These are phyloP conservation scores for Aspergillus funiculosus DNA, from an alignment of 495 filamentous ascomycete species.

Conservation along the genomic window DNA sequence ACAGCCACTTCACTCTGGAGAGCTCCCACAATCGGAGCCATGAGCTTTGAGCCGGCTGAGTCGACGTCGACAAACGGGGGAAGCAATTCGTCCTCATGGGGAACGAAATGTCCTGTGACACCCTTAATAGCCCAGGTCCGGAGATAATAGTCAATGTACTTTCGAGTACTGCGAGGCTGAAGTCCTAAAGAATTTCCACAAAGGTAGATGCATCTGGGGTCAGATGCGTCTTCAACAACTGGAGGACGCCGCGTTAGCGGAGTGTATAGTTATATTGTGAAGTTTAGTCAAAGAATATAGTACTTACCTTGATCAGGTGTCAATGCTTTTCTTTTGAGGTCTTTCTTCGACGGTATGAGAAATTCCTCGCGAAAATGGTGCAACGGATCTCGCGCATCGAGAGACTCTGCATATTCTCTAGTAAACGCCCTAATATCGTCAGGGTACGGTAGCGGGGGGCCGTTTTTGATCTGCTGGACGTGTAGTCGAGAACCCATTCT, in stretches of 20 bases:
- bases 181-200: conserved; percentile 96
- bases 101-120: conserved; percentile 88
- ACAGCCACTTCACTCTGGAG: conserved; percentile 73
- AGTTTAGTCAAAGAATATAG: conserved; percentile 3
- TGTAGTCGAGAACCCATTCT: conserved; percentile 29
- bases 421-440: conserved; percentile 39
- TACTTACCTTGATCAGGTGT: conserved; percentile 33
- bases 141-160: conserved; percentile 72
- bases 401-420: conserved; percentile 52
- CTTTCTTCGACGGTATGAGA: conserved; percentile 72
- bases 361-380: conserved; percentile 68
- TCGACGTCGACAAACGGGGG: conserved; percentile 80
- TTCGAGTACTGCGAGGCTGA: conserved; percentile 67
- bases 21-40: conserved; percentile 85
- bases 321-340: conserved; percentile 63
- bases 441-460: conserved; percentile 30
- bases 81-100: conserved; percentile 67
- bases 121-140: conserved; percentile 85
- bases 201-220: conserved; percentile 66
- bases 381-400: conserved; percentile 68
- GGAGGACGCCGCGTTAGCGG: conserved; percentile 2
- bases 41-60: conserved; percentile 60
- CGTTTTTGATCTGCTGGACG: conserved; percentile 25
- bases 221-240: conserved; percentile 31
- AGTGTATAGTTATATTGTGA: neutral